Evolutionary conservation across 108 stramenopile species (phyloP).

Genomic region (Aureococcus anophagefferens): DNA sequence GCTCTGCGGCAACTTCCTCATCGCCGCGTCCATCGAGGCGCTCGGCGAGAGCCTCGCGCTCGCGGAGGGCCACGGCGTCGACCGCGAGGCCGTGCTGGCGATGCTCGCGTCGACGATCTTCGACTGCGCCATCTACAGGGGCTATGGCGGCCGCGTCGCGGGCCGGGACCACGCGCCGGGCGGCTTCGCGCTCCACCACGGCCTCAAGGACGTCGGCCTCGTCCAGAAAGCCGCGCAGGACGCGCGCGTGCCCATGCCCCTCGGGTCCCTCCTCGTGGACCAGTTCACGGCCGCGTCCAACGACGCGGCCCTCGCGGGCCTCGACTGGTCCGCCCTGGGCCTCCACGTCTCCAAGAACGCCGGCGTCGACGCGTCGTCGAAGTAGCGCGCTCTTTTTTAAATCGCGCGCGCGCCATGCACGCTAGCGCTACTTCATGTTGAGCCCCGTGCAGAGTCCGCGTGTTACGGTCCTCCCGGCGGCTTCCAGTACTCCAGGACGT

Average conservation of each 20-base stretch:
- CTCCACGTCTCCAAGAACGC: conserved; percentile 13
- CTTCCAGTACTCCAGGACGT: too few relatives aligned
- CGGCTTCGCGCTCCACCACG: conserved; percentile 25
- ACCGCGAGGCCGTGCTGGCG: conserved; percentile 17
- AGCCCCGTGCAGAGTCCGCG: too few relatives aligned
- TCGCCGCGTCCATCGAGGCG: conserved; percentile 28
- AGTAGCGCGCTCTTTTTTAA: too few relatives aligned
- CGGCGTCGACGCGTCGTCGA: conserved; percentile 30
- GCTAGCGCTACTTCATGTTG: too few relatives aligned
- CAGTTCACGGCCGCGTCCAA: conserved; percentile 8
- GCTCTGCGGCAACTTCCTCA: conserved; percentile 35
- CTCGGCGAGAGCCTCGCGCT: conserved; percentile 24
- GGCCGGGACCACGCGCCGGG: conserved; percentile 28
- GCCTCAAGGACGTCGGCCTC: conserved; percentile 26
- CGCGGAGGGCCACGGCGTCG: conserved; percentile 28
- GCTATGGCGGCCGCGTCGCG: conserved; percentile 33
- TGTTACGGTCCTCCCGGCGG: too few relatives aligned
- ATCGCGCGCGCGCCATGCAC: too few relatives aligned
- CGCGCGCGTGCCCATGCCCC: conserved; percentile 20
- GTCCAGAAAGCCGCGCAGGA: conserved; percentile 16
- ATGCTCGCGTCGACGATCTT: conserved; percentile 27
- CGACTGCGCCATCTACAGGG: conserved; percentile 39
- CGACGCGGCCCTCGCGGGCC: conserved; percentile 2
- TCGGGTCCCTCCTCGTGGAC: conserved; percentile 23
- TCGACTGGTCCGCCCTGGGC: conserved; percentile 36